Evolutionary conservation across 2,329 filamentous ascomycete genomes (phyloP).

Genomic region (Paramyrothecium sp.): DNA sequence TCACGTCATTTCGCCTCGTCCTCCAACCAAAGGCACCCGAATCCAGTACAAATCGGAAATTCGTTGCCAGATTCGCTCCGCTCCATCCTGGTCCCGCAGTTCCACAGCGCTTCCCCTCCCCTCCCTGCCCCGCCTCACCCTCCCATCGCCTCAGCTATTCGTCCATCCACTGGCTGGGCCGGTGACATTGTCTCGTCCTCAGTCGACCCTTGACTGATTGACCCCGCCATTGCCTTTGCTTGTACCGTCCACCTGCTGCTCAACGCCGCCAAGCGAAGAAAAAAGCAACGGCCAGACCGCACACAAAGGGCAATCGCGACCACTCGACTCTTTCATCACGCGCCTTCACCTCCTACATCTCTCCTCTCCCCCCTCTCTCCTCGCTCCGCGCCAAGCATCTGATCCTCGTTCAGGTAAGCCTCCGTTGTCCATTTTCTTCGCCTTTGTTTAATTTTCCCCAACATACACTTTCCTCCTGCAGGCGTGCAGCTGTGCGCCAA

Average conservation of each 20-base stretch:
- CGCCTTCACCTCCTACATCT: background rate
- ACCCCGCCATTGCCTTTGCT: background rate
- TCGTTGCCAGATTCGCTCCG: background rate
- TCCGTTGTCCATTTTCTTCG: background rate
- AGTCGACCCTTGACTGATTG: background rate
- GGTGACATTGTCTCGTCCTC: background rate
- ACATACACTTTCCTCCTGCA: too few relatives aligned
- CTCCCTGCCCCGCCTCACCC: constrained; percentile 4
- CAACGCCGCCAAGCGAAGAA: background rate
- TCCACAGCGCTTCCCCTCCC: constrained; percentile 6
- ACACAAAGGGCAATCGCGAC: background rate
- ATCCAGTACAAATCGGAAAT: constrained; percentile 1
- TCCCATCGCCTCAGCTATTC: background rate
- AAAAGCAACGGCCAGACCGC: background rate
- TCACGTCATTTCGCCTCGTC: constrained; percentile 15
- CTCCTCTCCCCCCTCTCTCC: constrained; percentile 11
- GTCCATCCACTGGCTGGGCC: background rate
- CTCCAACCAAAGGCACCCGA: background rate
- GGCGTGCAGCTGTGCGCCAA: background rate
- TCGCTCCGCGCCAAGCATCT: constrained; percentile 7
- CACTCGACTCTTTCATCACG: background rate
- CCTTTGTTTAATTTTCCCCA: background rate
- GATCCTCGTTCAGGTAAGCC: background rate
- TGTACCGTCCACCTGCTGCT: background rate
- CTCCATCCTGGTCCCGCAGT: background rate